Evolutionary conservation across 148 eudicot genomes (phyloP), one percentile per base, ranked within the genome.

Genomic region (Chenopodium quinoa): DNA sequence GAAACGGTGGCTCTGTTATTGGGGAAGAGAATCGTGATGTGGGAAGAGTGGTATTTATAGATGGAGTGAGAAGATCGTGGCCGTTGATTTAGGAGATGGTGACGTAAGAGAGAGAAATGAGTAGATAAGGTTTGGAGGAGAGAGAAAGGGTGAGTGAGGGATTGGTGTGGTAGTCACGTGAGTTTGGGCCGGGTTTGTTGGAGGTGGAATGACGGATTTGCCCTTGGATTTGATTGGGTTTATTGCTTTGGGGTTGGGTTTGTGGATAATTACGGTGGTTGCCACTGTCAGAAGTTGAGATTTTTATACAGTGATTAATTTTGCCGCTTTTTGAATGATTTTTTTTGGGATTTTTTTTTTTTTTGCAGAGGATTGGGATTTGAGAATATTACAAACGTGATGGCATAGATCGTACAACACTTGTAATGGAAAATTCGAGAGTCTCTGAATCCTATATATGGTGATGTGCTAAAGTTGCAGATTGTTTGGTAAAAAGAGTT

Each of bases 41-140:
- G 73, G 85, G 65, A 34, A 60, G 81, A 32, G 63, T 4, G 66
- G 47, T 81, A 73, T 85, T 83, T 89, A 87, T 80, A 71, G 88
- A 83, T 46, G 81, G 31, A 50, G 11, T 67, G 67, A 78, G 44
- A 8, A 29, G 11, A 75, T 83, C 79, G 0, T 4, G 29, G 75
- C 93, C 95, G 97, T 93, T 82, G 89, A 89, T 90, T 77, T 50
- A 77, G 32, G 64, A 4, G 44, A 71, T 58, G 27, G 72, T 85
- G 84, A 81, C 84, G 87, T 81, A 20, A 47, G 52, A 71, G 46
- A 63, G 58, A 16, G 54, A 20, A 66, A 12, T 31, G 75, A 22
- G 47, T 74, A 74, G 91, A 90, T 89, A 90, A 89, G 91, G 76
- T 86, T 67, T 48, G 60, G 47, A 79, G 60, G 50, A 22, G 71